Conservation (phyloP, 768 basidiomycete genomes). For the Tylopilus sp. region DNA sequence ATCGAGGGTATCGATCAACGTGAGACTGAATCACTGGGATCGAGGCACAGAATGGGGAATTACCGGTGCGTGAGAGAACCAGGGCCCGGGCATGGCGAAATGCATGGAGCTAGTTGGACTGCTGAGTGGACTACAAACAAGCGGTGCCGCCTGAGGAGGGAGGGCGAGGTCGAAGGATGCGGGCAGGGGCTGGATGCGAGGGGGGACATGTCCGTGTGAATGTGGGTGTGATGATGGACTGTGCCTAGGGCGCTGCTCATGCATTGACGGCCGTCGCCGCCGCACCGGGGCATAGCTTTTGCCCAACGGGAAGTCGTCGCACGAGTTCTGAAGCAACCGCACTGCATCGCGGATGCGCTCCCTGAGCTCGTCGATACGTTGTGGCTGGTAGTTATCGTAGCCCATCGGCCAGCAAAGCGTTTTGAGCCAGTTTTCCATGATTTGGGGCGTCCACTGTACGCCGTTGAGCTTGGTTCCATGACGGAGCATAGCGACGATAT, state of each 20-base stretch:
- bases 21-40: not conserved
- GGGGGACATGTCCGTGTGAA: conserved; percentile 1
- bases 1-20: conserved; percentile 12
- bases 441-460: conserved; percentile 50
- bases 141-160: conserved; percentile 1
- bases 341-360: conserved; percentile 56
- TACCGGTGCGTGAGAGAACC: conserved; percentile 8
- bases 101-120: conserved; percentile 5
- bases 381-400: conserved; percentile 46
- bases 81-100: conserved; percentile 26
- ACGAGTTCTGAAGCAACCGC: conserved; percentile 15
- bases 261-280: conserved; percentile 11
- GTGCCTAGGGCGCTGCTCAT: conserved; percentile 1
- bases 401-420: conserved; percentile 63
- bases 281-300: conserved; percentile 1
- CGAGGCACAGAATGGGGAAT: not conserved
- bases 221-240: not conserved
- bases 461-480: conserved; percentile 52
- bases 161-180: conserved; percentile 3
- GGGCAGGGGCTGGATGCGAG: not conserved
- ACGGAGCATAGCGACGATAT: conserved; percentile 66
- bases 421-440: conserved; percentile 56
- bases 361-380: conserved; percentile 43
- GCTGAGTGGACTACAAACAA: conserved; percentile 6
- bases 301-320: conserved; percentile 12